Conservation (phyloP, 2,329 filamentous ascomycete genomes). For the Clarireedia paspali region DNA sequence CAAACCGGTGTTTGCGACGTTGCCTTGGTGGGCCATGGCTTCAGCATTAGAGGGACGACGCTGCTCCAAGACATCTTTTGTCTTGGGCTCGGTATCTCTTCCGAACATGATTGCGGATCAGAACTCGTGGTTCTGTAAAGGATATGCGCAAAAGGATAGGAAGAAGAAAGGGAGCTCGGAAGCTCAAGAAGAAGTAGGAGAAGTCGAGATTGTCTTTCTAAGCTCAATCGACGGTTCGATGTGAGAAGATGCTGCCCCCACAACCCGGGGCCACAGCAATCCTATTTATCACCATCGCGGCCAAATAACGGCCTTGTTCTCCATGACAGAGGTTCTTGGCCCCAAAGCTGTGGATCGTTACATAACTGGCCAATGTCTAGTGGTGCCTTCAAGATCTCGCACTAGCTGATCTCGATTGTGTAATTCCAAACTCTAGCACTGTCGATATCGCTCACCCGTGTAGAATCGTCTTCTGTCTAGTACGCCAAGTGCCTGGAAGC, state of each 20-base stretch:
- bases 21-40: not conserved
- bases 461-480: too few relatives aligned
- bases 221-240: not conserved
- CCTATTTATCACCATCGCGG: slow-evolving; percentile 4
- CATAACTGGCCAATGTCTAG: not conserved
- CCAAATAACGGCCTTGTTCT: not conserved
- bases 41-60: not conserved
- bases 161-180: not conserved
- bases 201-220: not conserved
- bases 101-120: slow-evolving; percentile 1
- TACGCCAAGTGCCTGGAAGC: too few relatives aligned
- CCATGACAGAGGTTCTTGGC: not conserved
- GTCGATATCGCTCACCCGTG: too few relatives aligned
- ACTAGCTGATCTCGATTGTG: not conserved
- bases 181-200: not conserved
- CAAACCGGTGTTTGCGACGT: not conserved
- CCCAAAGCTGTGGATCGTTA: not conserved
- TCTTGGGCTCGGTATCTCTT: not conserved
- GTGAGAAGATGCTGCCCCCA: not conserved
- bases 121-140: not conserved
- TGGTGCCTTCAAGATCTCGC: not conserved
- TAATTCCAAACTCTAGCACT: not conserved
- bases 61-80: not conserved
- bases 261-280: not conserved
- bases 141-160: not conserved